A percentile compares a stretch with the other conserved stretches of the same genome.
Conservation (phyloP, 2,329 filamentous ascomycete genomes). For the Clarireedia hainanense region DNA sequence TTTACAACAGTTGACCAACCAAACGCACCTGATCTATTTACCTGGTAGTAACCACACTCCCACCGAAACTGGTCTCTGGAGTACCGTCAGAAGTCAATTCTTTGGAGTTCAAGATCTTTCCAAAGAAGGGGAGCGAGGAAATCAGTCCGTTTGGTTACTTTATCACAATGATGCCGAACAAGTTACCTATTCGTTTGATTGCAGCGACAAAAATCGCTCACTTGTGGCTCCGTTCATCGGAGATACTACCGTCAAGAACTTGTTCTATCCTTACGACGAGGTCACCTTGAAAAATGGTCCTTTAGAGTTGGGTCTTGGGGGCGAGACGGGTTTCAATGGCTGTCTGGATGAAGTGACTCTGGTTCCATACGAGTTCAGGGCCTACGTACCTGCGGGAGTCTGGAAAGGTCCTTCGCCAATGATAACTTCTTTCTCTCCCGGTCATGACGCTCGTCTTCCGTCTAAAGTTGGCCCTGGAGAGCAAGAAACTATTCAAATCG, state of each 20-base stretch:
- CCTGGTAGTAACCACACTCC: conserved; percentile 44
- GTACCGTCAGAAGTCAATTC: conserved; percentile 44
- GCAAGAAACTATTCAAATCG: conserved; percentile 40
- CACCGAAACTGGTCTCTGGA: conserved; percentile 55
- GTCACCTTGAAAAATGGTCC: conserved; percentile 40
- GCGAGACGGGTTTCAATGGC: conserved; percentile 43
- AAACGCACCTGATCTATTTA: conserved; percentile 42
- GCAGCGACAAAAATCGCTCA: conserved; percentile 34
- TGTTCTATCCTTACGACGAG: conserved; percentile 55
- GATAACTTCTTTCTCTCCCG: conserved; percentile 48
- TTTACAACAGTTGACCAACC: conserved; percentile 47
- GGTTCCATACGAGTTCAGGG: conserved; percentile 46
- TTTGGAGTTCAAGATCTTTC: conserved; percentile 44
- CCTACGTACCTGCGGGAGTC: conserved; percentile 44
- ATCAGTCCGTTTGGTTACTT: conserved; percentile 41
- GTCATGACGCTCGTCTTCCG: conserved; percentile 49
- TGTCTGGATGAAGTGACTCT: conserved; percentile 48
- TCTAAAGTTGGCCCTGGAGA: conserved; percentile 37
- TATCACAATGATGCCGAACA: conserved; percentile 42
- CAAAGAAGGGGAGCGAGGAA: conserved; percentile 34
- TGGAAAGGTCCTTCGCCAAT: conserved; percentile 46
- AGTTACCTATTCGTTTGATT: conserved; percentile 49
- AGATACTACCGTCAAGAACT: conserved; percentile 49
- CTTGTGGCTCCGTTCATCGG: conserved; percentile 48
- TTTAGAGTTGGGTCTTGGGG: conserved; percentile 39